phyloP scores from a whole-genome alignment of 345 rosid species.

The Odontarrhena argentea region DNA sequence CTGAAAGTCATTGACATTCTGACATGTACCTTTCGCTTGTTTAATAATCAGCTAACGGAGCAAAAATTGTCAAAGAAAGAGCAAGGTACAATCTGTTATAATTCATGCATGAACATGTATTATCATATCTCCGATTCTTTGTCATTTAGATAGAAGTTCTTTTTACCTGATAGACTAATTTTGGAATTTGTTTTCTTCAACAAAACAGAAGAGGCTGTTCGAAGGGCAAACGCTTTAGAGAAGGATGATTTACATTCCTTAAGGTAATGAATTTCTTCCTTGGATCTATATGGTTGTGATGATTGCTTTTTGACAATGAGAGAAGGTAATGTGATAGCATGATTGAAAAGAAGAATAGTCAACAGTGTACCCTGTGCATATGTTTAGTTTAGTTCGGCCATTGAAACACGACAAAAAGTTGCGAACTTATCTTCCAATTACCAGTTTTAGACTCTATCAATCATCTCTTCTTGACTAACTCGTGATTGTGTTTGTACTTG shows the following conservation, averaged over 20 bases:
- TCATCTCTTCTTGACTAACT: slow-evolving; percentile 5
- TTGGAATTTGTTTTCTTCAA: slow-evolving; percentile 23
- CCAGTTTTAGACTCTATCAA: slow-evolving; percentile 19
- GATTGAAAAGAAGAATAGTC: slow-evolving; percentile 17
- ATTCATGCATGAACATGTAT: slow-evolving; percentile 8
- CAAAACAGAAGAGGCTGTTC: slow-evolving; percentile 70
- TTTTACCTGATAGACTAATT: slow-evolving; percentile 4
- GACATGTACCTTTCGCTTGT: slow-evolving; percentile 31
- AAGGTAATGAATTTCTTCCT: slow-evolving; percentile 52
- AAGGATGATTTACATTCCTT: slow-evolving; percentile 59
- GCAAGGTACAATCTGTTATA: slow-evolving; percentile 63
- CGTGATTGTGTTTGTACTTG: slow-evolving; percentile 4
- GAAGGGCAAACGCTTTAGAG: slow-evolving; percentile 72
- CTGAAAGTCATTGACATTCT: slow-evolving; percentile 41
- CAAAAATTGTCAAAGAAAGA: slow-evolving; percentile 73
- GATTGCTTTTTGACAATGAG: slow-evolving; percentile 11
- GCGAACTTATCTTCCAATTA: slow-evolving; percentile 12
- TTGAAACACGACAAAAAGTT: slow-evolving; percentile 10
- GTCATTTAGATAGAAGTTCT: slow-evolving; percentile 1
- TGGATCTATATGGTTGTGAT: slow-evolving; percentile 11
- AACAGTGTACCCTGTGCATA: slow-evolving; percentile 9
- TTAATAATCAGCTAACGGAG: slow-evolving; percentile 66
- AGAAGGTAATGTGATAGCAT: slow-evolving; percentile 20
- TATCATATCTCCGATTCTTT: slow-evolving; percentile 6
- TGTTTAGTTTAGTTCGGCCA: not conserved